Conservation (phyloP, 148 eudicot species). For the Rhododendron kiyosumense region DNA sequence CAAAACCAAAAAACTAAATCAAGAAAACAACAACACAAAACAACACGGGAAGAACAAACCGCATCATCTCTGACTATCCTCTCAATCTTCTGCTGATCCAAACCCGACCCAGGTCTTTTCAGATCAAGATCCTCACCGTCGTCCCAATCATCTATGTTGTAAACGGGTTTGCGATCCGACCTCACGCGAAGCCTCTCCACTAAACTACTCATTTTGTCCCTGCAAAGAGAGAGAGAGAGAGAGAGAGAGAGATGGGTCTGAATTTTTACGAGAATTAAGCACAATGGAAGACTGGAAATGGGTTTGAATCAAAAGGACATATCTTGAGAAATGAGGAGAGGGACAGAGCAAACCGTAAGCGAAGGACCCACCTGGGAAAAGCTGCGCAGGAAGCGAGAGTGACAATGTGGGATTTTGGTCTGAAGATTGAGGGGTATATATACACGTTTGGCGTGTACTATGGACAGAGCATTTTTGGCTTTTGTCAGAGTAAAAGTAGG, state of each 20-base stretch:
- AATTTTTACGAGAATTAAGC: not conserved
- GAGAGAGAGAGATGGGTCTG: not conserved
- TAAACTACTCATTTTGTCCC: slow-evolving; percentile 67
- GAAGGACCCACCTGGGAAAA: slow-evolving; percentile 5
- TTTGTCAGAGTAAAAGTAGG: not conserved
- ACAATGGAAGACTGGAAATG: not conserved
- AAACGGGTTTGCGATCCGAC: slow-evolving; percentile 72
- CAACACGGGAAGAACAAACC: slow-evolving; percentile 32
- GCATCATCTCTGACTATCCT: slow-evolving; percentile 66
- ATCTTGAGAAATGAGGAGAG: not conserved
- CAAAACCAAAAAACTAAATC: not conserved
- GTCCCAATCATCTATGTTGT: slow-evolving; percentile 71
- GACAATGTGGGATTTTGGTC: not conserved
- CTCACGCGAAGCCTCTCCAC: slow-evolving; percentile 89
- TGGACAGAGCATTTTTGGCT: not conserved
- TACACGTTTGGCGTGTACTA: not conserved
- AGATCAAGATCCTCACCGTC: slow-evolving; percentile 54
- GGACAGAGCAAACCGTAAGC: not conserved
- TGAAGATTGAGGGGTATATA: not conserved
- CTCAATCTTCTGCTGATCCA: slow-evolving; percentile 40
- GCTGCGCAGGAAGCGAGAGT: slow-evolving; percentile 1
- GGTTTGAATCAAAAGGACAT: not conserved
- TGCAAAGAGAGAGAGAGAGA: not conserved
- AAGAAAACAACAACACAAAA: not conserved
- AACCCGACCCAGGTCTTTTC: slow-evolving; percentile 34